Conservation (phyloP, 2,329 filamentous ascomycete genomes). For the Ilyonectria mors-panacis region DNA sequence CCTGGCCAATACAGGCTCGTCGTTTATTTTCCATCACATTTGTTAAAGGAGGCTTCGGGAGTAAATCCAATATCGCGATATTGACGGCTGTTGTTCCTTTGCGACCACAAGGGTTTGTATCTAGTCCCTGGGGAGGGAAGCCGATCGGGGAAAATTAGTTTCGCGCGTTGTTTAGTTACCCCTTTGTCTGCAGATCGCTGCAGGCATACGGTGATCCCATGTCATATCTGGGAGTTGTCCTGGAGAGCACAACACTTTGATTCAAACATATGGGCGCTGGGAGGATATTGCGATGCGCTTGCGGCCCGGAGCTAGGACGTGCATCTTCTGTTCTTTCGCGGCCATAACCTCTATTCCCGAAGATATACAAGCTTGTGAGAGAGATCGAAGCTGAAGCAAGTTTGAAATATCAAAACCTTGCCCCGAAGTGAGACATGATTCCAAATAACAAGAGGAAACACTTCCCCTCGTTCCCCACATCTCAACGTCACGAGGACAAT, state of each 20-base stretch:
- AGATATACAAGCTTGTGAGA: too few relatives aligned
- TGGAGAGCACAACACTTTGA: background rate
- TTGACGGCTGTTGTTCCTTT: background rate
- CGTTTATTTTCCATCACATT: background rate
- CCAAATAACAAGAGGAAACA: background rate
- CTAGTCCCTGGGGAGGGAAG: background rate
- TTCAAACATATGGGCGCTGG: background rate
- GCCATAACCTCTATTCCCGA: too few relatives aligned
- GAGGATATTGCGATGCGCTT: background rate
- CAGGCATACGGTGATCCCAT: conserved; percentile 33
- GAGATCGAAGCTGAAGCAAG: background rate
- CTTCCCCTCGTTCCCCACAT: background rate
- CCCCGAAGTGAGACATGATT: background rate
- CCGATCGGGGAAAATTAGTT: background rate
- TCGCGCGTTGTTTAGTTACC: background rate
- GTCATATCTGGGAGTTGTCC: background rate
- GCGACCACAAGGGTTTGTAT: background rate
- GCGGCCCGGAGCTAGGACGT: background rate
- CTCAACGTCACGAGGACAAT: background rate
- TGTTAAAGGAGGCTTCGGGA: background rate
- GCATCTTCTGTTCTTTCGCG: background rate
- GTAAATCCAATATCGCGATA: background rate
- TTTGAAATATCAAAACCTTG: too few relatives aligned
- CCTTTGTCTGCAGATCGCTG: background rate
- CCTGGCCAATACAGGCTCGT: background rate